A percentile compares a stretch with the other conserved stretches of the same genome.
phyloP scores from a whole-genome alignment of 495 filamentous ascomycete genomes.

The Terfezia boudieri region DNA sequence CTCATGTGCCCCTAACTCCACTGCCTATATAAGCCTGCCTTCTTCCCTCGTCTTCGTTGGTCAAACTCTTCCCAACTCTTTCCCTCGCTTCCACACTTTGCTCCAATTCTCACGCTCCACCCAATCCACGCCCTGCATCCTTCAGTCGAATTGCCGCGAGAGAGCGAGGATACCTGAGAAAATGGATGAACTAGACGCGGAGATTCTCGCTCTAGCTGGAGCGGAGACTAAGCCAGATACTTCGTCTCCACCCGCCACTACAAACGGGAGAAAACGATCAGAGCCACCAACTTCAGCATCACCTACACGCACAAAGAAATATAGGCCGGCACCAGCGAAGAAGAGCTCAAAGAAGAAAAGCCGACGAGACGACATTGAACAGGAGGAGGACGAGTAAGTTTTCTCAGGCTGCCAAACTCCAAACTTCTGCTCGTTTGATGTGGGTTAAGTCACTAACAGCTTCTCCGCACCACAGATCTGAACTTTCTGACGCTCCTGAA shows the following conservation, averaged over 20 bases:
- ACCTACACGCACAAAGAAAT: background rate
- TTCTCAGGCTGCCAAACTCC: background rate
- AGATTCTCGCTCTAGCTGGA: background rate
- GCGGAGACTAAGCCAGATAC: background rate
- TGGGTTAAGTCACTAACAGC: background rate
- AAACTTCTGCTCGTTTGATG: background rate
- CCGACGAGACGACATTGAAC: background rate
- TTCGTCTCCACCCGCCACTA: background rate
- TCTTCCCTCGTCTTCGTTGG: too few relatives aligned
- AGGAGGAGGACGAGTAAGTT: background rate
- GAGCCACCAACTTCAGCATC: background rate
- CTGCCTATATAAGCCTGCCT: too few relatives aligned
- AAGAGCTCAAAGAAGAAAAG: background rate
- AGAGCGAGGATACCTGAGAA: background rate
- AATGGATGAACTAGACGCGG: background rate
- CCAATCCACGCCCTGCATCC: too few relatives aligned
- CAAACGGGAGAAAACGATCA: background rate
- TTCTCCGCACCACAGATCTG: background rate
- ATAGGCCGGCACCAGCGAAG: background rate
- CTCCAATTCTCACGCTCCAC: too few relatives aligned
- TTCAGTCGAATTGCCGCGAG: too few relatives aligned
- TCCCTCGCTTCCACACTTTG: too few relatives aligned
- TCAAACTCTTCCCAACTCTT: too few relatives aligned
- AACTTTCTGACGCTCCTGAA: background rate
- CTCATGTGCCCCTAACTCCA: too few relatives aligned